Evolutionary conservation across 1,284 basidiomycete genomes (phyloP).

Genomic region (Mycena sp.): DNA sequence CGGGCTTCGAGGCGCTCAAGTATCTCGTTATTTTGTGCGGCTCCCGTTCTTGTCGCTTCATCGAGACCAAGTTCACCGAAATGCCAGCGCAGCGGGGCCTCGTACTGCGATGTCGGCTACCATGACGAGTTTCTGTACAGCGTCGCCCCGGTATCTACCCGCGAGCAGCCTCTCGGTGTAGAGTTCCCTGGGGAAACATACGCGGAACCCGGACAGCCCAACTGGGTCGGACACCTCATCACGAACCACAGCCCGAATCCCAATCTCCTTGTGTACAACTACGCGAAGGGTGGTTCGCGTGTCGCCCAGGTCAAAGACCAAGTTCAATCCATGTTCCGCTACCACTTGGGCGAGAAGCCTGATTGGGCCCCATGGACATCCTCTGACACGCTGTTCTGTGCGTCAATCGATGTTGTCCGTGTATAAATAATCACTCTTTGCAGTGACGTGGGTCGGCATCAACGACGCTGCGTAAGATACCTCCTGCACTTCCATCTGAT

Average conservation of each 20-base stretch:
- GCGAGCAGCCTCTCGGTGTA: conserved; percentile 35
- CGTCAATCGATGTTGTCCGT: conserved; percentile 3
- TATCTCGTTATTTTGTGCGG: conserved; percentile 38
- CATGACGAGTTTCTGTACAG: conserved; percentile 10
- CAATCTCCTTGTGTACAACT: conserved; percentile 37
- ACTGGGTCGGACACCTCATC: conserved; percentile 43
- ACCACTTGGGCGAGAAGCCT: conserved; percentile 31
- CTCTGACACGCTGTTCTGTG: conserved; percentile 42
- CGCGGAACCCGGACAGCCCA: conserved; percentile 34
- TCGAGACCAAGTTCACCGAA: no score
- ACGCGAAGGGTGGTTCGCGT: conserved; percentile 37
- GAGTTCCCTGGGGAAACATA: conserved; percentile 37
- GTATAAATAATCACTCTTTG: neutral
- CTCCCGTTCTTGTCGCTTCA: neutral
- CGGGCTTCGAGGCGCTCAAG: conserved; percentile 32
- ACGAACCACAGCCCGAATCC: conserved; percentile 16
- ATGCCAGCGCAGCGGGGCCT: conserved; percentile 34
- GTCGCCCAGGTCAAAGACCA: conserved; percentile 37
- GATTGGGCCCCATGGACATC: conserved; percentile 40
- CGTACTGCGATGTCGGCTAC: conserved; percentile 36
- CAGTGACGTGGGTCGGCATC: conserved; percentile 73
- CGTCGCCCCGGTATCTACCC: conserved; percentile 13
- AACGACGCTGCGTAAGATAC: conserved; percentile 66
- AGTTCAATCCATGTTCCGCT: conserved; percentile 32
- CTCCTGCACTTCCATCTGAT: no score